Conservation (phyloP, 176 grass and related monocot species). For the Oryza longistaminata region DNA sequence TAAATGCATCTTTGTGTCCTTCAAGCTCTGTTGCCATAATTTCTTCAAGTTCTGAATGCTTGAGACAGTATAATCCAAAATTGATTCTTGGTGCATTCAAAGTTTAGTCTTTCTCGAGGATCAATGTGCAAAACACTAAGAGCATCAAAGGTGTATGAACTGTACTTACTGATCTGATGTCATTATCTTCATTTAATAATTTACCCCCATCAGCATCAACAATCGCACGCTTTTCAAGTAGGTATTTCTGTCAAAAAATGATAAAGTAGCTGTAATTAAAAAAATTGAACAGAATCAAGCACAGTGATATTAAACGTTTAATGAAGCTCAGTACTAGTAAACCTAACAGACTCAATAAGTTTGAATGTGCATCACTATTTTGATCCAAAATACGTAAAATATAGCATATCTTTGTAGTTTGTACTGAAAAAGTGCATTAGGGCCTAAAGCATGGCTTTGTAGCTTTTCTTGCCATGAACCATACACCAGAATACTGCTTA, state of each 20-base stretch:
- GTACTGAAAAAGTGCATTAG: constrained; percentile 5
- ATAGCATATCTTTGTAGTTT: constrained; percentile 1
- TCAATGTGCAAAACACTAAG: constrained; percentile 15
- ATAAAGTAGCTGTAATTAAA: background rate
- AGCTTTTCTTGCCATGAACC: background rate
- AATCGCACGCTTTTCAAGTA: constrained; percentile 84
- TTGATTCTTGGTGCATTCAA: background rate
- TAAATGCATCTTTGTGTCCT: background rate
- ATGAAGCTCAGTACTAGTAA: constrained; percentile 5
- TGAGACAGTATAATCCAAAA: constrained; percentile 33
- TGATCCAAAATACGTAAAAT: too few relatives aligned
- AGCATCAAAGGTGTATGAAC: constrained; percentile 15
- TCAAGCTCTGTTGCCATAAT: background rate
- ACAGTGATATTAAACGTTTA: background rate
- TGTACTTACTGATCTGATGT: constrained; percentile 84
- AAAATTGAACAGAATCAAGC: constrained; percentile 14
- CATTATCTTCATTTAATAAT: constrained; percentile 94
- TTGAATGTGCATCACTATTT: constrained; percentile 7
- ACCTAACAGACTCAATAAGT: constrained; percentile 21
- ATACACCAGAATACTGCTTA: background rate
- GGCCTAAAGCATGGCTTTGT: background rate
- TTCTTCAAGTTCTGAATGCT: constrained; percentile 18
- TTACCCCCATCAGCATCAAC: constrained; percentile 77
- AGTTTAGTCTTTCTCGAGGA: constrained; percentile 14
- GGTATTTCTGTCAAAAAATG: constrained; percentile 72